Evolutionary conservation across 2,329 filamentous ascomycete genomes (phyloP).

Genomic region (Curvularia sp.): DNA sequence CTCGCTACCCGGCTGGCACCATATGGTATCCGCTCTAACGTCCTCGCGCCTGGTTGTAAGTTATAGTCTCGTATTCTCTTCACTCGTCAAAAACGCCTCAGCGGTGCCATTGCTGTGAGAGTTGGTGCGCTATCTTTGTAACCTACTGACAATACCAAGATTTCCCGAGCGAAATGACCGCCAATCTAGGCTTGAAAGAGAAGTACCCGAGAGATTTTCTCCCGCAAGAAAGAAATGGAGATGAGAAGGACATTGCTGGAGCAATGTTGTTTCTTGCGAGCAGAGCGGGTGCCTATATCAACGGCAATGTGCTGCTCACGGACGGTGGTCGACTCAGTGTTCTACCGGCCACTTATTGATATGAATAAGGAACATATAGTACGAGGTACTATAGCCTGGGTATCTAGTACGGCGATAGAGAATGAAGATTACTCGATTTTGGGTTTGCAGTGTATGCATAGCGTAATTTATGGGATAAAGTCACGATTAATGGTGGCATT

Average conservation of each 20-base stretch:
- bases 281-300: constrained; percentile 51
- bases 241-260: constrained; percentile 53
- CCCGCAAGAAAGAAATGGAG: constrained; percentile 46
- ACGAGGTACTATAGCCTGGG: too few species aligned
- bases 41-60: constrained; percentile 55
- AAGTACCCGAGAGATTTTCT: constrained; percentile 14
- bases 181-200: neutral
- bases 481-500: too few species aligned
- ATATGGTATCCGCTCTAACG: constrained; percentile 57
- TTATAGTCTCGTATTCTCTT: neutral
- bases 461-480: neutral
- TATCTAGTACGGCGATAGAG: neutral
- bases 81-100: too few species aligned
- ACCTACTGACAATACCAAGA: constrained; percentile 8
- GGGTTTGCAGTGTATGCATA: neutral
- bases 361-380: too few species aligned
- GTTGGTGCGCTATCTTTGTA: too few species aligned
- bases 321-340: constrained; percentile 26
- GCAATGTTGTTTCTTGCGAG: constrained; percentile 53
- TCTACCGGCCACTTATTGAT: constrained; percentile 23
- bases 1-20: constrained; percentile 52
- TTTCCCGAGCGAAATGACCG: constrained; percentile 27
- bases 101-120: neutral
- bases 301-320: constrained; percentile 21
- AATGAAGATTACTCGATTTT: neutral